These are phyloP conservation scores for Xylariomycetidae sp. DNA, from an alignment of 2,329 filamentous ascomycete species.

Conservation along the genomic window DNA sequence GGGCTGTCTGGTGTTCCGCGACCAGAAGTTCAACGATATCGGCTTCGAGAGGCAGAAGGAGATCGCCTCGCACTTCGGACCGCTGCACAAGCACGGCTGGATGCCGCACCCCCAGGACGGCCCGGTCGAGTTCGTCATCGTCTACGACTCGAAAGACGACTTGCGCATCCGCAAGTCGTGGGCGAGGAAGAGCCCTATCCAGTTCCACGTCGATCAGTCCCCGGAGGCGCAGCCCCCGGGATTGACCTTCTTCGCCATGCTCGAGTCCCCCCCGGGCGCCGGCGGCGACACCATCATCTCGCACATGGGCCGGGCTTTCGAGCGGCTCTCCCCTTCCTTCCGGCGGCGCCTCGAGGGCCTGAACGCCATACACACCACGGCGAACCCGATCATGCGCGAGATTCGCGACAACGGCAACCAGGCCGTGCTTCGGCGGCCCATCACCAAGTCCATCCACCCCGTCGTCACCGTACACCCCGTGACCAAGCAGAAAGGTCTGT, in stretches of 20 bases:
- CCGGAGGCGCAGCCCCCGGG: conserved; percentile 14
- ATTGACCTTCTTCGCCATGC: conserved; percentile 13
- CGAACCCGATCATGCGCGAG: conserved; percentile 15
- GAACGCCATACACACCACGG: conserved; percentile 14
- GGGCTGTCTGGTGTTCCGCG: conserved; percentile 15
- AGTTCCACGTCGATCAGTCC: conserved; percentile 21
- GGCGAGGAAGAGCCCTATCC: conserved; percentile 17
- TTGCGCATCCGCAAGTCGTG: conserved; percentile 19
- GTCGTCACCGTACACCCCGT: conserved; percentile 28
- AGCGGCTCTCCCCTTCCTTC: conserved; percentile 15
- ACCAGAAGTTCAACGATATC: conserved; percentile 15
- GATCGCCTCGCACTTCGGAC: conserved; percentile 17
- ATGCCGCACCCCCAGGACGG: conserved; percentile 18
- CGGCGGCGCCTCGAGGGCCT: conserved; percentile 12
- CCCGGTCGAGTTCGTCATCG: conserved; percentile 18
- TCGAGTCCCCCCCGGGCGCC: conserved; percentile 11
- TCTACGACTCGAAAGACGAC: conserved; percentile 19
- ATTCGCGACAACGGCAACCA: conserved; percentile 18
- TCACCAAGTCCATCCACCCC: conserved; percentile 18
- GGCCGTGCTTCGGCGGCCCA: conserved; percentile 25
- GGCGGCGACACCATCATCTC: conserved; percentile 16
- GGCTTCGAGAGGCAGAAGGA: conserved; percentile 16
- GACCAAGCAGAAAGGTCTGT: conserved; percentile 29
- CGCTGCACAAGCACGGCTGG: conserved; percentile 19
- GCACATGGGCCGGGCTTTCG: conserved; percentile 9